Evolutionary conservation across 2,329 filamentous ascomycete genomes (phyloP).

Genomic region (Colletotrichum sp.): DNA sequence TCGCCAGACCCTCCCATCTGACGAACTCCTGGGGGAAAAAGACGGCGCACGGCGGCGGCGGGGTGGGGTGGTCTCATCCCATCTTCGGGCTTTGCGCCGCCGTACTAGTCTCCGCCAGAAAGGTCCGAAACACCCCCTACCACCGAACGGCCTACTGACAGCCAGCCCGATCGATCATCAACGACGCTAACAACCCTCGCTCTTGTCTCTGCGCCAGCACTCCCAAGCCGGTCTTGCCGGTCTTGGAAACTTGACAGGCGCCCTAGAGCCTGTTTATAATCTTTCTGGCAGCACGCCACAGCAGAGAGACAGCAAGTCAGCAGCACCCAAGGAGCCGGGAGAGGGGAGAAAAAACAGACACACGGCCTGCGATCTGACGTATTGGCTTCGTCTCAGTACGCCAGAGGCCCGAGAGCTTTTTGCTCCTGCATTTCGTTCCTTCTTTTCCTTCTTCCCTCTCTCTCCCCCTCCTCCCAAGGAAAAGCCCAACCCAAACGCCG

Average conservation of each 20-base stretch:
- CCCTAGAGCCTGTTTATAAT: neutral
- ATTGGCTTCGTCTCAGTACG: constrained; percentile 8
- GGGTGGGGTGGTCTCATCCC: constrained; percentile 5
- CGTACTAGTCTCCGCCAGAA: neutral
- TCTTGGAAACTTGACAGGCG: neutral
- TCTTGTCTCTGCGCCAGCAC: neutral
- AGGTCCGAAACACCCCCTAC: constrained; percentile 9
- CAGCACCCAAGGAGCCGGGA: neutral
- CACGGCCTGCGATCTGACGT: constrained; percentile 17
- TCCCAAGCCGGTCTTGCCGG: neutral
- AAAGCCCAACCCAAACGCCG: neutral
- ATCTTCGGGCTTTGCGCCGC: constrained; percentile 18
- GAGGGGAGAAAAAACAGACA: neutral
- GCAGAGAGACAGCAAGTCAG: neutral
- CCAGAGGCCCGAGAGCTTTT: constrained; percentile 5
- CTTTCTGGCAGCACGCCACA: neutral
- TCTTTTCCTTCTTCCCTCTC: neutral
- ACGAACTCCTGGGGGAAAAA: neutral
- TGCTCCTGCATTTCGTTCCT: neutral
- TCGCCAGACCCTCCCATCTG: neutral
- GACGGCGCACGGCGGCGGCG: neutral
- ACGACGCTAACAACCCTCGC: neutral
- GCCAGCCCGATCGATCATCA: neutral
- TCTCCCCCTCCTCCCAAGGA: neutral
- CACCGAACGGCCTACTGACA: neutral